Percentiles rank a stretch among this genome's conserved stretches.
phyloP scores from a whole-genome alignment of 2,329 filamentous ascomycete genomes.

The Sphaerulina musiva region DNA sequence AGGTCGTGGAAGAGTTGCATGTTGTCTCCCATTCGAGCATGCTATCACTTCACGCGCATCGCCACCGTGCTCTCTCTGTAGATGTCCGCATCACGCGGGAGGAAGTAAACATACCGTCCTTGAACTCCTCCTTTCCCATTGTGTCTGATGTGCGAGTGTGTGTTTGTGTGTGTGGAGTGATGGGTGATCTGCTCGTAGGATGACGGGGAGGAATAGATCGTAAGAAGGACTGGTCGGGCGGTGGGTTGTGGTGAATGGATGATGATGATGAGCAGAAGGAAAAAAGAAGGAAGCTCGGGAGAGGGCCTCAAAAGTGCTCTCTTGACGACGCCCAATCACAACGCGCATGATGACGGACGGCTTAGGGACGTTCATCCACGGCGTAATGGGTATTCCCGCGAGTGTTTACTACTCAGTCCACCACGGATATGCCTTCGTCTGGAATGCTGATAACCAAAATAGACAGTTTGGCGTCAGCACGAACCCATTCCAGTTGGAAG shows the following conservation, averaged over 20 bases:
- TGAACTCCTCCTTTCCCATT: constrained; percentile 37
- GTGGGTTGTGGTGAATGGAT: not conserved
- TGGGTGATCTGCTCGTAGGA: not conserved
- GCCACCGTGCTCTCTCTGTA: not conserved
- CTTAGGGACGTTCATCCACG: too few species aligned
- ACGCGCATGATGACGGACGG: not conserved
- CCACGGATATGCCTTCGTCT: too few species aligned
- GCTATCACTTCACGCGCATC: not conserved
- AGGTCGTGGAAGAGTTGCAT: not conserved
- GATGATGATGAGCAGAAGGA: not conserved
- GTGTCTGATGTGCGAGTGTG: constrained; percentile 19
- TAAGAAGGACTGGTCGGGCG: not conserved
- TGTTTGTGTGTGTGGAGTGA: not conserved
- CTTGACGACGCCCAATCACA: not conserved
- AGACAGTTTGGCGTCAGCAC: too few species aligned
- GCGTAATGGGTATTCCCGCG: too few species aligned
- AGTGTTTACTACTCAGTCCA: too few species aligned
- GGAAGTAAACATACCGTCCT: constrained; percentile 30
- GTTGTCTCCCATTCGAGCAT: not conserved
- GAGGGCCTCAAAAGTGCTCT: not conserved
- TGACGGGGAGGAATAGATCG: not conserved
- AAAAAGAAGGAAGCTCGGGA: not conserved
- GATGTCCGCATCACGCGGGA: not conserved
- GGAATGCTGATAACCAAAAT: too few species aligned
- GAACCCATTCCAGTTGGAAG: too few species aligned